phyloP scores from a whole-genome alignment of 2,329 filamentous ascomycete species.

The Triangularia setosa region DNA sequence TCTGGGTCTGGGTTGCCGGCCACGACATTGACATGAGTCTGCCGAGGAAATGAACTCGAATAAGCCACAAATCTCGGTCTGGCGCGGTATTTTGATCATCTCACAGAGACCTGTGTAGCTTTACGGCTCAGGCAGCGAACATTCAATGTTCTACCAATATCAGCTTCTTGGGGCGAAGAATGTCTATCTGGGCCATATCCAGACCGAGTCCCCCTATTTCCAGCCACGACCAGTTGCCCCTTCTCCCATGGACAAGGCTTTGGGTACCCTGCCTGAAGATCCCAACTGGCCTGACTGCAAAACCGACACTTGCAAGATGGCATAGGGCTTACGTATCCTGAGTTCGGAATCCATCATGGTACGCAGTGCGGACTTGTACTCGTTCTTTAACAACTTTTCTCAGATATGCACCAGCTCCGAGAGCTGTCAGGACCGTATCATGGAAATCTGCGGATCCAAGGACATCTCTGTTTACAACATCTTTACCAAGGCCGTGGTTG shows the following conservation, averaged over 20 bases:
- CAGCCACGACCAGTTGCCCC: slow-evolving; percentile 62
- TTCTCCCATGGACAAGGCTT: slow-evolving; percentile 47
- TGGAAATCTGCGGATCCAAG: slow-evolving; percentile 16
- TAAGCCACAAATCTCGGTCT: slow-evolving; percentile 40
- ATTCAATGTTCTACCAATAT: slow-evolving; percentile 66
- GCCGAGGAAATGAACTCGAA: slow-evolving; percentile 24
- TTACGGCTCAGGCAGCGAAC: slow-evolving; percentile 62
- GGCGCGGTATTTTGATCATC: slow-evolving; percentile 47
- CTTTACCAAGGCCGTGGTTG: background rate
- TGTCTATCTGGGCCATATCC: slow-evolving; percentile 60
- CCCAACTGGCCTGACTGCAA: slow-evolving; percentile 39
- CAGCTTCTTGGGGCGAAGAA: slow-evolving; percentile 58
- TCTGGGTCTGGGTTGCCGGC: slow-evolving; percentile 47
- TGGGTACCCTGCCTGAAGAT: slow-evolving; percentile 7
- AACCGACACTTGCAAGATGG: slow-evolving; percentile 55
- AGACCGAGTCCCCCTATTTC: slow-evolving; percentile 70
- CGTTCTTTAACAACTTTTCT: slow-evolving; percentile 63
- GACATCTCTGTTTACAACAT: background rate
- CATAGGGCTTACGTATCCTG: slow-evolving; percentile 62
- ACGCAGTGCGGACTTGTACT: slow-evolving; percentile 63
- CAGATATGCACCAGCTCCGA: slow-evolving; percentile 41
- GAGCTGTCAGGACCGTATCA: slow-evolving; percentile 44
- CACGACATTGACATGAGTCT: slow-evolving; percentile 51
- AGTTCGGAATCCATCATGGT: slow-evolving; percentile 50
- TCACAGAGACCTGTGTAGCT: slow-evolving; percentile 52